Evolutionary conservation across 352 stramenopile species (phyloP).

Genomic region (Pythium biforme): DNA sequence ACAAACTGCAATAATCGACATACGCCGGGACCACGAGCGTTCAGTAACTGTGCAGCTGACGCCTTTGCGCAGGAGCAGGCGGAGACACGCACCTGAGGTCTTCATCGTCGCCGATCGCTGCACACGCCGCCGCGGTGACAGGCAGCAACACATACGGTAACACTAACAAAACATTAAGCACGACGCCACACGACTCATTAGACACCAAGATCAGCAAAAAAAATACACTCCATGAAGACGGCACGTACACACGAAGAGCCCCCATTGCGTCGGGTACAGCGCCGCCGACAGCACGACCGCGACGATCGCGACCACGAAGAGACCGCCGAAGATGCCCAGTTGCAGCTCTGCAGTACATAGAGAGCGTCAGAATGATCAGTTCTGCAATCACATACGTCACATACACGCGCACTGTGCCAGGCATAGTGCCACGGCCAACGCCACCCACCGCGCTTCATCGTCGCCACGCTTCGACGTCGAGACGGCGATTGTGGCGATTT

Average conservation of each 20-base stretch:
- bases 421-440: neutral
- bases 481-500: neutral
- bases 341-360: constrained; percentile 32
- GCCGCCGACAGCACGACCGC: constrained; percentile 55
- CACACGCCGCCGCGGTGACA: constrained; percentile 57
- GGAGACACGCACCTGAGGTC: constrained; percentile 38
- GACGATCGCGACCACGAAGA: constrained; percentile 57
- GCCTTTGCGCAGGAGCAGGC: too few species aligned
- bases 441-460: constrained; percentile 15
- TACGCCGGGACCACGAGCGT: too few species aligned
- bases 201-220: neutral
- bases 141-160: constrained; percentile 64
- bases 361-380: too few species aligned
- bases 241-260: constrained; percentile 59
- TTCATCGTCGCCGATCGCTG: constrained; percentile 45
- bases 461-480: neutral
- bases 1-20: too few species aligned
- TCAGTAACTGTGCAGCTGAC: too few species aligned
- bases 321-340: constrained; percentile 37
- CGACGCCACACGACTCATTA: too few species aligned
- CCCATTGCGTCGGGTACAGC: constrained; percentile 63
- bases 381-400: neutral
- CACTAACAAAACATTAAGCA: too few species aligned
- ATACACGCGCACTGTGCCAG: neutral
- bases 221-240: neutral